Evolutionary conservation across 441 rosid species (phyloP), one percentile per base, ranked within the genome.

Genomic region (Populus hybrid): DNA sequence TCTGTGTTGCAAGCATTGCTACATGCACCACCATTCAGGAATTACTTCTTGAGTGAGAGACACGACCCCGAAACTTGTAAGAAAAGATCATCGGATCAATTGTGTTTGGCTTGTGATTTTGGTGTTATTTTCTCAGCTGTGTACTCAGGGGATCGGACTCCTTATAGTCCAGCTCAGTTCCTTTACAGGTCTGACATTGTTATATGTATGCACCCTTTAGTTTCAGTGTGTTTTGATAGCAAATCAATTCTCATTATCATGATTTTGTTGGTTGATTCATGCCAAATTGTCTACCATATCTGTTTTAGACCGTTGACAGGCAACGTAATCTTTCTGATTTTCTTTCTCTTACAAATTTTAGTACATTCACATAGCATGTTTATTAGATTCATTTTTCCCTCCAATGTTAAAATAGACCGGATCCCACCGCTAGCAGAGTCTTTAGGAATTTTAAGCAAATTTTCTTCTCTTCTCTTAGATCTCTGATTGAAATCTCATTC

Each of bases 1-100:
- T 90, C 95, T 78, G 93, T 91, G 80, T 85, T 94, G 91, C 98
- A 93, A 84, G 96, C 88, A n/a, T 86, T 93, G 87, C 83, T 93
- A 79, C 97, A 94, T 77, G 91, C 91, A 30, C 95, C 93, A 75
- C 94, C 94, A 74, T 86, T 90, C 82, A 85, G 89, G 78, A 87
- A 88, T 82, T 89, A 89, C 86, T 92, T 93, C 83, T 82, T 90
- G 80, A 87, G 87, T 79, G 94, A 77, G 85, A 85, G 86, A 65
- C 97, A 92, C 80, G 84, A 84, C 66, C 89, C 86, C 61, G 88
- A 84, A 82, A 86, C 83, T 54, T 94, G 98, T 81, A 74, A 76
- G 32, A 91, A 85, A 80, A 87, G 81, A 79, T 81, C 82, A 3
- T 80, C 81, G 54, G 87, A 89, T 83, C 83, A 80, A 69, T 75